Conservation (phyloP, 1,284 basidiomycete genomes). For the Golubevia sp. region DNA sequence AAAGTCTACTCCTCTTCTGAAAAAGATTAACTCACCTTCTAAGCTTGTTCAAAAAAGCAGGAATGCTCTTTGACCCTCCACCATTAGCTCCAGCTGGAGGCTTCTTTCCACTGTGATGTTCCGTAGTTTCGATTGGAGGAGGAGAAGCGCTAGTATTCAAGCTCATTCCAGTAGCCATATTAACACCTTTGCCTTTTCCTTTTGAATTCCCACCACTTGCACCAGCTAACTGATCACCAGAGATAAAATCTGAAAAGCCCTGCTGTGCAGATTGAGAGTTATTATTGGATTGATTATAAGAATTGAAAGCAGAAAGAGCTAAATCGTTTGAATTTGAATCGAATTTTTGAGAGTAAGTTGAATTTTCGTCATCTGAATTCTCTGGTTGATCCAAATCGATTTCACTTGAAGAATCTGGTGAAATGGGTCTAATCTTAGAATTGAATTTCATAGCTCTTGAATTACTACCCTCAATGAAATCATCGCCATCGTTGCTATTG, state of each 20-base stretch:
- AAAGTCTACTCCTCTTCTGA: no score
- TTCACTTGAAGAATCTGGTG: constrained; percentile 6
- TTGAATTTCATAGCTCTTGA: not conserved
- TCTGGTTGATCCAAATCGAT: not conserved
- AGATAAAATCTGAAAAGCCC: not conserved
- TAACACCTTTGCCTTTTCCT: not conserved
- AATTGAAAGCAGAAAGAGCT: not conserved
- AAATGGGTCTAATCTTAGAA: constrained; percentile 2
- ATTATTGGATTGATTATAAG: not conserved
- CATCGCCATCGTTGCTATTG: not conserved
- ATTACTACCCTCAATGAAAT: no score
- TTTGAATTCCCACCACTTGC: constrained; percentile 5
- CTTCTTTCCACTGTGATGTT: not conserved
- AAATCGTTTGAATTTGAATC: not conserved
- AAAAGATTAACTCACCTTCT: constrained; percentile 21
- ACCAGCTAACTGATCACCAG: constrained; percentile 7
- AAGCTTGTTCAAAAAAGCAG: constrained; percentile 59
- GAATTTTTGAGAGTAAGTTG: not conserved
- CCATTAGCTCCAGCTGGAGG: constrained; percentile 11
- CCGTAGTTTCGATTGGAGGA: constrained; percentile 5
- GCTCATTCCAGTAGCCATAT: constrained; percentile 19
- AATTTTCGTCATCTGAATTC: not conserved
- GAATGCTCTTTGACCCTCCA: constrained; percentile 45
- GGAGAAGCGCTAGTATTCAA: no score
- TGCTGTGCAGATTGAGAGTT: no score